Evolutionary conservation across 495 filamentous ascomycete species (phyloP).

Genomic region (Letharia lupina): DNA sequence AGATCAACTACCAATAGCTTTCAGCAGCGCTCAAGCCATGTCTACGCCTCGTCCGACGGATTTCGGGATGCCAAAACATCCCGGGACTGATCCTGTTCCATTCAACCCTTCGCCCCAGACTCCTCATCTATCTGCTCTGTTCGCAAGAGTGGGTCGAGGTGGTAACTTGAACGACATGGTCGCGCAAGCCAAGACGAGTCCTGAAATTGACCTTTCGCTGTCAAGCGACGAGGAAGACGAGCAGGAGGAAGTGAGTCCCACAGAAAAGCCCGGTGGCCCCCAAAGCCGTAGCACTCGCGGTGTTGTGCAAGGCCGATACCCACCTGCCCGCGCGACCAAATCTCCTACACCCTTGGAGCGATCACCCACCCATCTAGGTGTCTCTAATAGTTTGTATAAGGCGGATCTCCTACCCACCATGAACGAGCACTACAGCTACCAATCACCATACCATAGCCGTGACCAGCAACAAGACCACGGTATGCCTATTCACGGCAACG

Average conservation of each 20-base stretch:
- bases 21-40: constrained; percentile 7
- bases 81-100: constrained; percentile 7
- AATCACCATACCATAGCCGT: constrained; percentile 9
- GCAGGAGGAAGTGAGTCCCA: constrained; percentile 29
- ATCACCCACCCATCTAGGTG: constrained; percentile 49
- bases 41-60: neutral
- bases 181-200: constrained; percentile 46
- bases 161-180: constrained; percentile 56
- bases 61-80: neutral
- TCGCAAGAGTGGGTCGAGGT: constrained; percentile 55
- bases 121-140: constrained; percentile 65
- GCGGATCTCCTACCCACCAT: constrained; percentile 11
- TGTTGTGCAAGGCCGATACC: constrained; percentile 23
- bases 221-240: constrained; percentile 41
- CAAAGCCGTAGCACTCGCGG: constrained; percentile 31
- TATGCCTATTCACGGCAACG: constrained; percentile 3
- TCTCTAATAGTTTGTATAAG: constrained; percentile 20
- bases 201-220: constrained; percentile 36
- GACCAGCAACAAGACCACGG: constrained; percentile 5
- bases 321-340: constrained; percentile 51
- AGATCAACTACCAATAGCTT: neutral
- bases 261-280: constrained; percentile 10
- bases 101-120: constrained; percentile 59
- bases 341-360: constrained; percentile 45
- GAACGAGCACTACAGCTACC: constrained; percentile 21